phyloP scores from a whole-genome alignment of 345 rosid genomes.

The Eucalyptus decipiens region DNA sequence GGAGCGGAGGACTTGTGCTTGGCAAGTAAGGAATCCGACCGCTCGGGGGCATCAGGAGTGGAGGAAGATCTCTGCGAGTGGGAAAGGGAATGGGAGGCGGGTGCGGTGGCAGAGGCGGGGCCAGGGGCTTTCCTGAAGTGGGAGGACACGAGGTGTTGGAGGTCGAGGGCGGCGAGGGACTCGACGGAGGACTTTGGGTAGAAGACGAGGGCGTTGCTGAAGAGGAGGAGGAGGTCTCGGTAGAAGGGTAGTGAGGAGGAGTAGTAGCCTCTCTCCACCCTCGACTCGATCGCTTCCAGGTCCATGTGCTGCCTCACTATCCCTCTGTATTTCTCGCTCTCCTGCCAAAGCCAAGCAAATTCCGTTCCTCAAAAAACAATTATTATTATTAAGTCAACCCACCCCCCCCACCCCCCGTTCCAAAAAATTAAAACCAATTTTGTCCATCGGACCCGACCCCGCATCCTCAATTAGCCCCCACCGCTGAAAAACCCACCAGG shows the following conservation, averaged over 20 bases:
- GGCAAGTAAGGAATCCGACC: conserved; percentile 32
- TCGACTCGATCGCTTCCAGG: conserved; percentile 34
- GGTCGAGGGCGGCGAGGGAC: conserved; percentile 36
- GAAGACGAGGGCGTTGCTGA: conserved; percentile 47
- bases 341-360: conserved; percentile 13
- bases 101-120: neutral
- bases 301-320: conserved; percentile 53
- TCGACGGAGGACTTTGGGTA: conserved; percentile 39
- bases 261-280: conserved; percentile 33
- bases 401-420: fast-evolving
- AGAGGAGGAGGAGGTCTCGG: conserved; percentile 60
- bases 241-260: conserved; percentile 28
- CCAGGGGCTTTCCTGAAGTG: conserved; percentile 17
- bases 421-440: too few relatives aligned
- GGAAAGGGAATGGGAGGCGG: neutral
- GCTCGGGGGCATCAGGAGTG: conserved; percentile 12
- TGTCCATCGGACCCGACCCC: too few relatives aligned
- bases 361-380: too few relatives aligned
- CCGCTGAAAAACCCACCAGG: neutral
- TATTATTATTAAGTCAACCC: too few relatives aligned
- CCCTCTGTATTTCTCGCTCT: conserved; percentile 22
- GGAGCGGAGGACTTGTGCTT: conserved; percentile 30
- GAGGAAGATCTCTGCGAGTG: neutral
- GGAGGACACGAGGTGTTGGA: conserved; percentile 22
- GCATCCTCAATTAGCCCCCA: neutral